Evolutionary conservation across 495 filamentous ascomycete species (phyloP).

Genomic region (Aspergillus indologenus): DNA sequence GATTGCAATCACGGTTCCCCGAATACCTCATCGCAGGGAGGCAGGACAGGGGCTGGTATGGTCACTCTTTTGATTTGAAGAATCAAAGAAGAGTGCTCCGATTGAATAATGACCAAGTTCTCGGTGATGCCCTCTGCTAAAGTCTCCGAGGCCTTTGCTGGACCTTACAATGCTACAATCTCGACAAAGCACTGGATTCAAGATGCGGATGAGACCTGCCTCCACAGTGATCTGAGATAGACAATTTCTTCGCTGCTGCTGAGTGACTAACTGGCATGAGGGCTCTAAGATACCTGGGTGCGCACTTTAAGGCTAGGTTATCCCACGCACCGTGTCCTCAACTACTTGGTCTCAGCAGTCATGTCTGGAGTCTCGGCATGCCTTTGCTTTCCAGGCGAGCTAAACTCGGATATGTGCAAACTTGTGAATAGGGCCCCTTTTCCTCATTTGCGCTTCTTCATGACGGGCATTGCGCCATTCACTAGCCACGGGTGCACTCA

Average conservation of each 20-base stretch:
- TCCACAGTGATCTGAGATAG: slow-evolving; percentile 88
- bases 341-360: slow-evolving; percentile 98
- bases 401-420: slow-evolving; percentile 99
- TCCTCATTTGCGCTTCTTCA: slow-evolving; percentile 99
- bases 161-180: slow-evolving; percentile 99
- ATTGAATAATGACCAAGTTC: slow-evolving; percentile 99
- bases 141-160: slow-evolving; percentile 99
- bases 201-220: slow-evolving; percentile 99
- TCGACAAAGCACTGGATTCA: slow-evolving; percentile 99
- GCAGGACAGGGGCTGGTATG: slow-evolving; percentile 99
- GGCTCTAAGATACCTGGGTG: slow-evolving; percentile 99
- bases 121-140: slow-evolving; percentile 99
- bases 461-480: slow-evolving; percentile 98
- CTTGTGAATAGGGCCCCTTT: slow-evolving; percentile 99
- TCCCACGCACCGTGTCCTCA: slow-evolving; percentile 97
- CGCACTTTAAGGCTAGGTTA: slow-evolving; percentile 96
- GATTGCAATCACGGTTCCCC: slow-evolving; percentile 99
- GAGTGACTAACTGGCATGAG: slow-evolving; percentile 45
- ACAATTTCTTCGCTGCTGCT: neutral
- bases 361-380: slow-evolving; percentile 99
- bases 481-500: slow-evolving; percentile 89
- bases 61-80: slow-evolving; percentile 99
- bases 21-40: slow-evolving; percentile 99
- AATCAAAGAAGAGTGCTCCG: slow-evolving; percentile 99
- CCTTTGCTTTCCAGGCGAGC: slow-evolving; percentile 97